phyloP scores from a whole-genome alignment of 1,139 yeast genomes.

The Debaryomyces coudertii region DNA sequence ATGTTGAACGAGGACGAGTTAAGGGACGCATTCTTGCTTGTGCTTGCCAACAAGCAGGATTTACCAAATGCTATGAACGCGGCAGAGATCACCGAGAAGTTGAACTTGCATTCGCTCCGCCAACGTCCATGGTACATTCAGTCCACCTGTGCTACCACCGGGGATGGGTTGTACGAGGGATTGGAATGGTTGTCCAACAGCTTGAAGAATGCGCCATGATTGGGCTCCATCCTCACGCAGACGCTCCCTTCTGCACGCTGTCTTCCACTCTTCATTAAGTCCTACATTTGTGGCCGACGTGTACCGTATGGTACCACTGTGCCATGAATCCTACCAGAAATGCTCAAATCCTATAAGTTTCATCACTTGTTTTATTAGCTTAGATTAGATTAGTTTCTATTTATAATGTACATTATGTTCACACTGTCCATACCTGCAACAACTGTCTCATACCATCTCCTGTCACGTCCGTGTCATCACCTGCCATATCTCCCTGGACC shows the following conservation, averaged over 20 bases:
- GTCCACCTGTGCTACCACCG: conserved; percentile 47
- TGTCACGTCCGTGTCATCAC: no score
- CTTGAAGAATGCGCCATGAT: conserved; percentile 27
- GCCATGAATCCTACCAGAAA: background rate
- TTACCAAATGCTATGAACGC: conserved; percentile 50
- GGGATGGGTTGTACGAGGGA: conserved; percentile 48
- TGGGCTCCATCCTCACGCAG: background rate
- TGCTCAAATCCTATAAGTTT: background rate
- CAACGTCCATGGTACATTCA: conserved; percentile 50
- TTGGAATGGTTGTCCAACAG: conserved; percentile 47
- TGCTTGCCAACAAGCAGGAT: conserved; percentile 47
- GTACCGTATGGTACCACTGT: background rate
- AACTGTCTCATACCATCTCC: no score
- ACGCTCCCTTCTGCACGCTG: background rate
- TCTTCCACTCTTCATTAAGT: background rate
- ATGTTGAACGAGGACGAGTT: conserved; percentile 49
- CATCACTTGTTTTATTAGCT: conserved; percentile 7
- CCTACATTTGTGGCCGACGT: background rate
- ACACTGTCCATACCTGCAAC: background rate
- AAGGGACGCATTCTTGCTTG: conserved; percentile 45
- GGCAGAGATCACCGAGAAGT: conserved; percentile 47
- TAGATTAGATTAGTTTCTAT: conserved; percentile 8
- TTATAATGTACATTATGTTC: conserved; percentile 6
- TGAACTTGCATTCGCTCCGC: conserved; percentile 45
- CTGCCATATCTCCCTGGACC: background rate